Evolutionary conservation across 805 yeast species (phyloP), one percentile per base, ranked within the genome.

Genomic region (Candida nemodendra): DNA sequence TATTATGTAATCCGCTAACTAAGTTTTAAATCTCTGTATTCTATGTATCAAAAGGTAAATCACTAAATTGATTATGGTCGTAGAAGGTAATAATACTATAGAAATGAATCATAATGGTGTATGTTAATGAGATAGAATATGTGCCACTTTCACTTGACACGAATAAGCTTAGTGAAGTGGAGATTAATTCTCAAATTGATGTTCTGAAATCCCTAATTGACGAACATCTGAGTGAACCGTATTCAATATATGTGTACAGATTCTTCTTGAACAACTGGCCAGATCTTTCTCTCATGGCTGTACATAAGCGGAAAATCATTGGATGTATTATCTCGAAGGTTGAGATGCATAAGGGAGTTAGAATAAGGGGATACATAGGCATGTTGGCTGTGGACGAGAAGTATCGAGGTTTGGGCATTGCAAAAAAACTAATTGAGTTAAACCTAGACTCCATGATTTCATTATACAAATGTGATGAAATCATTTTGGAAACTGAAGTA

Each of bases 211-310:
- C 56, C 9, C 68, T 91, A 32, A 81, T 91, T 9, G 76, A 82
- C 27, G 69, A 67, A 9, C 93, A 90, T 59, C 68, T 93, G 27
- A 82, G 93, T 19, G 99, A 93, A 61, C 98, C 99, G 0, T 93
- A 93, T 58, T 90, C 97, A 4, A 75, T 87, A 14, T 93, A 87
- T 54, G 97, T 93, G 2, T 93, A 90, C 62, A 74, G 95, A 56
- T 93, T 83, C 64, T 93, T 93, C 57, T 66, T 93, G 29, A 83
- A 84, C 51, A 82, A 81, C 51, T 90, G 97, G 96, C 96, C 98
- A 1, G 81, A 84, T 32, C 71, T 89, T 41, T 84, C 95, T 43
- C 74, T 74, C 36, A 54, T 85, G 26, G 91, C 84, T 8, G 72
- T 72, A 41, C 71, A 68, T 32, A 48, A 46, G 2, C 54, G 43